These are phyloP conservation scores for Sphaerobolus stellatus DNA, from an alignment of 1,284 basidiomycete genomes.

Conservation along the genomic window DNA sequence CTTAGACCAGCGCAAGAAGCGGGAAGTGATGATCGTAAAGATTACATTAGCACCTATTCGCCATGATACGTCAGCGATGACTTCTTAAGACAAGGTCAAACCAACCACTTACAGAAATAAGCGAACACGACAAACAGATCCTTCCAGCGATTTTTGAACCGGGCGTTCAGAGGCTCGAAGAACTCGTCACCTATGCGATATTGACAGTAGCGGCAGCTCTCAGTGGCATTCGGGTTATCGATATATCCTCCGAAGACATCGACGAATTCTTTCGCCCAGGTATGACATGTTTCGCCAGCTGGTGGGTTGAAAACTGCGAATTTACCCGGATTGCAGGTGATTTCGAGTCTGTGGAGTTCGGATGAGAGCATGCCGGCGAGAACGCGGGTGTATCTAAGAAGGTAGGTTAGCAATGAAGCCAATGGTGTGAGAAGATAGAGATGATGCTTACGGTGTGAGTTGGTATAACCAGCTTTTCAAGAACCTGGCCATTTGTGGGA, in stretches of 20 bases:
- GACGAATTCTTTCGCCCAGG: constrained; percentile 67
- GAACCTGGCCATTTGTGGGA: constrained; percentile 64
- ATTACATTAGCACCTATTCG: constrained; percentile 65
- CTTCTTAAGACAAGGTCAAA: neutral
- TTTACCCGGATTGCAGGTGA: constrained; percentile 68
- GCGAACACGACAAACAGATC: constrained; percentile 72
- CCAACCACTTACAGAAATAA: constrained; percentile 55
- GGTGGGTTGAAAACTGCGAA: constrained; percentile 73
- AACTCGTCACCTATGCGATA: constrained; percentile 74
- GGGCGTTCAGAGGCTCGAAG: constrained; percentile 67
- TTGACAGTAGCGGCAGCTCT: constrained; percentile 71
- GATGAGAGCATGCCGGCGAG: constrained; percentile 75
- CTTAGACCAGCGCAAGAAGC: constrained; percentile 70
- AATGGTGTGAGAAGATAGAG: neutral
- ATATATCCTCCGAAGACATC: constrained; percentile 72
- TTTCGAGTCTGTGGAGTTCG: constrained; percentile 72
- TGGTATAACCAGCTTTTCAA: constrained; percentile 80
- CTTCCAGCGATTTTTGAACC: constrained; percentile 65
- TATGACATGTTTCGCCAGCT: constrained; percentile 66
- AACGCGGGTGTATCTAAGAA: constrained; percentile 59
- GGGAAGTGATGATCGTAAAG: constrained; percentile 70
- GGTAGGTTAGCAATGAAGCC: neutral
- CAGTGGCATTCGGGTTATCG: constrained; percentile 63
- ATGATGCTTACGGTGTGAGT: constrained; percentile 42
- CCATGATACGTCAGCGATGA: neutral